Conservation (phyloP, 225 moss, liverwort and hornwort genomes). For the Pseudoscleropodium purum region DNA sequence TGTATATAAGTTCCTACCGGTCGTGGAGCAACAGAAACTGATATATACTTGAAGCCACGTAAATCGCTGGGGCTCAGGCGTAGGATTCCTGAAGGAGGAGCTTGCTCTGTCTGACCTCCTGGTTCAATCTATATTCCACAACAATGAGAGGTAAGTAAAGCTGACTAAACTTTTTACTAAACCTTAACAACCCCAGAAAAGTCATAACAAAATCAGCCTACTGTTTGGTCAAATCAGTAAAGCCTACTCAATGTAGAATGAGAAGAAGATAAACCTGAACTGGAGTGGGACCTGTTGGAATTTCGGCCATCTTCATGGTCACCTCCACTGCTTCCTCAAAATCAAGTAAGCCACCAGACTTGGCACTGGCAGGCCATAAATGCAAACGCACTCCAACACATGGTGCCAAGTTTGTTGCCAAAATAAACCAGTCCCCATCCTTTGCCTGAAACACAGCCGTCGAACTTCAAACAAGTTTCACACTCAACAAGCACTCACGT, state of each 20-base stretch:
- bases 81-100: conserved; percentile 84
- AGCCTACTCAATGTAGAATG: not conserved
- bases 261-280: conserved; percentile 50
- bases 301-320: conserved; percentile 85
- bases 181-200: not conserved
- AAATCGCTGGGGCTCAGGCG: conserved; percentile 64
- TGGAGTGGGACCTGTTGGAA: conserved; percentile 85
- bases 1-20: conserved; percentile 44
- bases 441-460: conserved; percentile 44
- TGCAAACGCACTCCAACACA: conserved; percentile 90
- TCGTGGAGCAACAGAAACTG: conserved; percentile 88
- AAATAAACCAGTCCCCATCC: conserved; percentile 62
- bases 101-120: conserved; percentile 95
- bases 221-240: not conserved
- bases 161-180: not conserved
- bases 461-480: not conserved
- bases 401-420: conserved; percentile 90
- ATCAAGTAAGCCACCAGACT: conserved; percentile 38
- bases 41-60: conserved; percentile 69
- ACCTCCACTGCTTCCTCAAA: conserved; percentile 67
- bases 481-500: not conserved
- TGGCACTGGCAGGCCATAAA: conserved; percentile 62
- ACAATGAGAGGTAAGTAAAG: not conserved
- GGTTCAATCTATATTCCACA: conserved; percentile 72
- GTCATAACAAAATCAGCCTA: not conserved